Percentiles rank a stretch among this genome's conserved stretches.
These are phyloP conservation scores for Pythium coloratum DNA, from an alignment of 352 stramenopile species.

Conservation along the genomic window DNA sequence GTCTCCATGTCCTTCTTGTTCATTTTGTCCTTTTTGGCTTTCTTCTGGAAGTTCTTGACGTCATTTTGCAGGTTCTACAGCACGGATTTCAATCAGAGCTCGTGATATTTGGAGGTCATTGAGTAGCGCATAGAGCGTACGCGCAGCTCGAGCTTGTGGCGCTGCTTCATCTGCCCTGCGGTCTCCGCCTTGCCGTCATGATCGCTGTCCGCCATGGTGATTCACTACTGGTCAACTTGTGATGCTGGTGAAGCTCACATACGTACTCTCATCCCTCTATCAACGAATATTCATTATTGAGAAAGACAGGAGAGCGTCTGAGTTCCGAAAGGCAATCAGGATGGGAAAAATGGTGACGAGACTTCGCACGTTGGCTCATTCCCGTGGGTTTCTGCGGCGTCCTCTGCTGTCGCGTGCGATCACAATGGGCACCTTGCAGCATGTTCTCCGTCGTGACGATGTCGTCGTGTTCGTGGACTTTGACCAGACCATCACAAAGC, in stretches of 20 bases:
- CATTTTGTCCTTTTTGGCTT: constrained; percentile 81
- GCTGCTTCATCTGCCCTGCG: constrained; percentile 79
- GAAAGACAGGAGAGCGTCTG: constrained; percentile 6
- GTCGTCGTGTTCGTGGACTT: constrained; percentile 72
- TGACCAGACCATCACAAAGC: constrained; percentile 65
- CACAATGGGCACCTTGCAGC: neutral
- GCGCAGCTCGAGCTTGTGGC: constrained; percentile 83
- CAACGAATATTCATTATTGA: neutral
- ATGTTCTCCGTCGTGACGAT: neutral
- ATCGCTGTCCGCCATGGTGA: constrained; percentile 27
- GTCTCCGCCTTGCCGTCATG: constrained; percentile 58
- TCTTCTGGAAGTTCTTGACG: constrained; percentile 82
- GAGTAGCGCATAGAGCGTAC: constrained; percentile 34
- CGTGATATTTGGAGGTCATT: neutral
- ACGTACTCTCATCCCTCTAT: constrained; percentile 2
- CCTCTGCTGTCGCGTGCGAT: neutral
- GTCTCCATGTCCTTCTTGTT: constrained; percentile 73
- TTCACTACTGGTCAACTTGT: neutral
- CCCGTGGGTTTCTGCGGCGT: neutral
- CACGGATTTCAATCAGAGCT: neutral
- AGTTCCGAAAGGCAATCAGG: neutral
- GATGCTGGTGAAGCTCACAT: neutral
- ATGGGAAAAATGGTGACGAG: neutral
- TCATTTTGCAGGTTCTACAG: constrained; percentile 74
- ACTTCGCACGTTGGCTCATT: neutral